Conservation (phyloP, 2,329 filamentous ascomycete species). For the Colletotrichum lini region DNA sequence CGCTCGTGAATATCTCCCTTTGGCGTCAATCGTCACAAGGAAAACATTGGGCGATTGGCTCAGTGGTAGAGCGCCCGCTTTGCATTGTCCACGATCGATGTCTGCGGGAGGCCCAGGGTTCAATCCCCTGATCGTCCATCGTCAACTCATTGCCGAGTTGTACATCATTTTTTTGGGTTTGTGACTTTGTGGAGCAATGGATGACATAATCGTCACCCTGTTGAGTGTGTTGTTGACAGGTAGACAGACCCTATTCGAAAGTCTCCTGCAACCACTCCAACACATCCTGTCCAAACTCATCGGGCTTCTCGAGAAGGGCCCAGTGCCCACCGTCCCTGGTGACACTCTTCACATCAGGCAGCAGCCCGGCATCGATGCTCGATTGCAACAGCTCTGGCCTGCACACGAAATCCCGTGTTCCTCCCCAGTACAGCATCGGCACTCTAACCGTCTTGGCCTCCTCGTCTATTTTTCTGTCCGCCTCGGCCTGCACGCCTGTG, state of each 20-base stretch:
- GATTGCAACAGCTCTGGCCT: constrained; percentile 43
- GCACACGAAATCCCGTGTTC: constrained; percentile 48
- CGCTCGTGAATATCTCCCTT: background rate
- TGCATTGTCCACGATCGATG: constrained; percentile 8
- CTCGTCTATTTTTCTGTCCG: constrained; percentile 42
- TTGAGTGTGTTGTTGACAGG: no score
- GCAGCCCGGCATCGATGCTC: constrained; percentile 43
- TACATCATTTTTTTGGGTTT: background rate
- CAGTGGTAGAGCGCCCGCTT: constrained; percentile 40
- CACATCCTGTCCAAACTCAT: constrained; percentile 46
- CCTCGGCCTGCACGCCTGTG: constrained; percentile 44
- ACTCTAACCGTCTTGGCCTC: constrained; percentile 45
- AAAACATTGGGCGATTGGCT: constrained; percentile 22
- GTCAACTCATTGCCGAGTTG: fast-evolving
- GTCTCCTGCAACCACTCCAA: constrained; percentile 42
- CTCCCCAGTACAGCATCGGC: constrained; percentile 48
- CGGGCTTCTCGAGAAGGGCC: constrained; percentile 49
- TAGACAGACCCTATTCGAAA: background rate
- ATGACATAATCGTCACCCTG: background rate
- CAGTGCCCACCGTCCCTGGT: constrained; percentile 49
- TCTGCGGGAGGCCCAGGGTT: constrained; percentile 41
- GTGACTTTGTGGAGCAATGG: no score
- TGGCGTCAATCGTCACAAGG: background rate
- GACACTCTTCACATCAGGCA: constrained; percentile 46
- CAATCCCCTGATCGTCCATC: constrained; percentile 38